Base-by-base conservation (phyloP, 257 asterid species). In the Thymus quinquecostatus region DNA sequence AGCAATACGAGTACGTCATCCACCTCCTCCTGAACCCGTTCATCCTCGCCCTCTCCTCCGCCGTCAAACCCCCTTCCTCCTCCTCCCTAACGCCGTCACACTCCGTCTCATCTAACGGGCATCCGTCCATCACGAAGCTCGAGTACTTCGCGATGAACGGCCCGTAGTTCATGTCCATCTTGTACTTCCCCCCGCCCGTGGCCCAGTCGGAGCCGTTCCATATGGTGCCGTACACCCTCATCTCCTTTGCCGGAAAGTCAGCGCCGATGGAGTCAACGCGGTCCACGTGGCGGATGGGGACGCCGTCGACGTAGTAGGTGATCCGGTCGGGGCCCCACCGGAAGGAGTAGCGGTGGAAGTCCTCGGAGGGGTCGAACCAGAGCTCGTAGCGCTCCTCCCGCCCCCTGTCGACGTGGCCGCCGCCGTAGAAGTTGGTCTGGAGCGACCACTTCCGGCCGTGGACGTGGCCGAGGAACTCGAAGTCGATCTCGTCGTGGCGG, bases 181-280 rank as follows among this genome's bases (percentile, higher is more conserved):
- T 79, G 50, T 73, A 43, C 3, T 10, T 30, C 0, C 86, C 88
- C 0, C 86, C 86, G 4, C 9, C 6, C 0, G 88, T 84, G 45
- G 88, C 84, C 88, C 88, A 84, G 10, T 77, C 69, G 44, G 88
- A 84, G 29, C 86, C 88, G 64, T 84, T 74, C 86, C 88, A 84
- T 3, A 84, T 81, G 1, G 86, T 84, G n/a, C 81, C 86, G 33
- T 70, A 81, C 60, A 81, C 59, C 44, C 75, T 54, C 88, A 83
- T 83, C 49, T 76, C 85, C 82, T 78, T 78, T 0, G 86, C 63
- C 1, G 84, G 88, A 13, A 74, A 84, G 69, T 84, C 88, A 5
- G 40, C 80, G 5, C 60, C 55, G 75, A 78, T 73, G 9, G 70
- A 49, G n/a, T 45, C 75, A 6, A 69, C 78, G 59, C 51, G 69